Base-by-base conservation (phyloP, 768 basidiomycete species). In the Leccinum incarnatum region DNA sequence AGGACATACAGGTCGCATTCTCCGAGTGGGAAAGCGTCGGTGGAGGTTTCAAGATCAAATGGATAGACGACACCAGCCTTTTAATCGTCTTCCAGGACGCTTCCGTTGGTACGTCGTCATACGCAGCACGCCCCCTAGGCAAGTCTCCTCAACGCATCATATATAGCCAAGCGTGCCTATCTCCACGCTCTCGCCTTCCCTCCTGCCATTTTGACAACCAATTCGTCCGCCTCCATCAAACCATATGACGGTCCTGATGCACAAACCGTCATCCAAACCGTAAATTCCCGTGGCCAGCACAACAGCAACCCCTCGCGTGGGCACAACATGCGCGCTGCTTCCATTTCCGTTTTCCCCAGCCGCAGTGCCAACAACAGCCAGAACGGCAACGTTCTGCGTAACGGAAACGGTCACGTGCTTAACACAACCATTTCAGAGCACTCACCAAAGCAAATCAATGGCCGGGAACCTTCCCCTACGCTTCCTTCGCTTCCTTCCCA, bases 31-130 rank as follows among this genome's bases (percentile, higher is more conserved):
- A 97, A 67, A 81, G 77, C 59, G 78, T 87, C 54, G 84, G 80
- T 57, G 97, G 96, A 29, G 97, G 97, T 23, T 97, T 96, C 80
- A 94, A 95, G 82, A 95, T 99, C 72, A 99, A 99, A 74, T 99
- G 97, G 97, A 83, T 86, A 67, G 95, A 99, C 74, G 97, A 99
- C 75, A 94, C 93, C 37, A 95, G 91, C 70, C 89, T 96, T 42
- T 78, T 95, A 66, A 89, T 97, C 65, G 97, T 99, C 56, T 99
- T 99, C 72, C 83, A 84, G 62, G 97, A 98, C 76, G 86, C 97
- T 56, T 79, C 82, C 51, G 81, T 89, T 47, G 96, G 97, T 98
- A 70, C 80, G 95, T 82, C 52, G 46, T 58, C 54, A 50, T 62
- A 46, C 17, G 6, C 32, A n/a, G 51, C n/a, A 25, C 48, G 32